A percentile compares a stretch with the other conserved stretches of the same genome.
These are phyloP conservation scores for Komagataella kurtzmanii DNA, from an alignment of 805 yeast species.

Conservation along the genomic window DNA sequence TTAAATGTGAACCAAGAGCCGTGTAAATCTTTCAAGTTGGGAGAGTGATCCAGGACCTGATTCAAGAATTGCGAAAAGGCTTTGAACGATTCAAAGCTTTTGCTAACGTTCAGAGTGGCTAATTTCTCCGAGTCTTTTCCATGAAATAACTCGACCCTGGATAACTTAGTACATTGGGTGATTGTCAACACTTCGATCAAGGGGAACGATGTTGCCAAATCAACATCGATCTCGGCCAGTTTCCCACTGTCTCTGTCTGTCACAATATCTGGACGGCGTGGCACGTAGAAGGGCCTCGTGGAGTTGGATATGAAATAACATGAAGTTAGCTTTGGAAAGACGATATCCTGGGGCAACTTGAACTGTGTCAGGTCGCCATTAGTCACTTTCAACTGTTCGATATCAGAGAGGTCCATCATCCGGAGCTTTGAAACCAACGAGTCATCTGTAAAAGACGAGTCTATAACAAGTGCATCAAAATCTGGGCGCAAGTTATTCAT, in stretches of 20 bases:
- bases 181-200: neutral
- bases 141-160: neutral
- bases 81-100: neutral
- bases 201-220: neutral
- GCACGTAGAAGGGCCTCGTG: neutral
- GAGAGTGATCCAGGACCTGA: neutral
- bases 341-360: neutral
- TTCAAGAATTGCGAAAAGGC: neutral
- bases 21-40: neutral
- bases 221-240: neutral
- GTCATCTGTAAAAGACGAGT: neutral
- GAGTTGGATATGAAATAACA: neutral
- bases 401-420: neutral
- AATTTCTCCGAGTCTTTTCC: neutral
- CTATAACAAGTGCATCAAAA: neutral
- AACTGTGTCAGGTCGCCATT: neutral
- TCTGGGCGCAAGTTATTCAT: neutral
- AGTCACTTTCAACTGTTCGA: neutral
- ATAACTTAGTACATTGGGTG: neutral
- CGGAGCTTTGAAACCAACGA: neutral
- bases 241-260: neutral
- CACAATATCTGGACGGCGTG: neutral
- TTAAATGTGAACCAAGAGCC: neutral
- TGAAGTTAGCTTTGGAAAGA: neutral
- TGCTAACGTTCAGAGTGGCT: neutral